Percentiles rank a stretch among this genome's conserved stretches.
These are phyloP conservation scores for Chionographis japonica DNA, from an alignment of 106 monocot genomes.

Conservation along the genomic window DNA sequence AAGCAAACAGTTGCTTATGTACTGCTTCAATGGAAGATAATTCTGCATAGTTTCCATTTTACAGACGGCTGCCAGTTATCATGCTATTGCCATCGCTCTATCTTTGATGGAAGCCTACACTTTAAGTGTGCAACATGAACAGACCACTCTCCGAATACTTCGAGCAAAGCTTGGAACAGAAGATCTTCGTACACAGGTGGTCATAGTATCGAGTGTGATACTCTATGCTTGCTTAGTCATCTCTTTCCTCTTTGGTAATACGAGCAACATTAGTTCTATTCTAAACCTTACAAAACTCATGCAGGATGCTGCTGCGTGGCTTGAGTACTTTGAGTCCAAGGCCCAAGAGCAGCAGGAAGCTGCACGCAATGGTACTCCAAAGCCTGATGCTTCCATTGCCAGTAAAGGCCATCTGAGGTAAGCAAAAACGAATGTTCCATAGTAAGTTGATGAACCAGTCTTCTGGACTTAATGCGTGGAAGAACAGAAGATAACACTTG, in stretches of 20 bases:
- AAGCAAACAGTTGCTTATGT: no score
- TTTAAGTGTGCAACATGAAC: conserved; percentile 94
- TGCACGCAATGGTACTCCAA: conserved; percentile 91
- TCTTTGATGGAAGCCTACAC: conserved; percentile 97
- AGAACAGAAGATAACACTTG: no score
- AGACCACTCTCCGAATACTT: conserved; percentile 89
- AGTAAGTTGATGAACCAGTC: not conserved
- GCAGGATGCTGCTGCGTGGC: conserved; percentile 99
- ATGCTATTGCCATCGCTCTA: conserved; percentile 94
- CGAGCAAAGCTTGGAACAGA: conserved; percentile 89
- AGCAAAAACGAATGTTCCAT: not conserved
- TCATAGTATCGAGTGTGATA: not conserved
- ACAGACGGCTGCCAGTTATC: conserved; percentile 99
- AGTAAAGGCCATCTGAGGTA: conserved; percentile 98
- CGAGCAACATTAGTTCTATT: not conserved
- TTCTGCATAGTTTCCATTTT: not conserved
- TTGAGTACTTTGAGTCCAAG: conserved; percentile 95
- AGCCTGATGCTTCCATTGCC: conserved; percentile 95
- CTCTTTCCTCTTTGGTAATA: not conserved
- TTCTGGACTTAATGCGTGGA: no score
- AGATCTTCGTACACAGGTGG: conserved; percentile 93
- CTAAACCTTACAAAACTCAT: conserved; percentile 9
- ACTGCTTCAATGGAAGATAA: no score
- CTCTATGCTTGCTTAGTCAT: not conserved
- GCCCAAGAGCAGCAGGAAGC: conserved; percentile 93